Evolutionary conservation across 2,329 filamentous ascomycete species (phyloP).

Genomic region (Penicillium olsonii): DNA sequence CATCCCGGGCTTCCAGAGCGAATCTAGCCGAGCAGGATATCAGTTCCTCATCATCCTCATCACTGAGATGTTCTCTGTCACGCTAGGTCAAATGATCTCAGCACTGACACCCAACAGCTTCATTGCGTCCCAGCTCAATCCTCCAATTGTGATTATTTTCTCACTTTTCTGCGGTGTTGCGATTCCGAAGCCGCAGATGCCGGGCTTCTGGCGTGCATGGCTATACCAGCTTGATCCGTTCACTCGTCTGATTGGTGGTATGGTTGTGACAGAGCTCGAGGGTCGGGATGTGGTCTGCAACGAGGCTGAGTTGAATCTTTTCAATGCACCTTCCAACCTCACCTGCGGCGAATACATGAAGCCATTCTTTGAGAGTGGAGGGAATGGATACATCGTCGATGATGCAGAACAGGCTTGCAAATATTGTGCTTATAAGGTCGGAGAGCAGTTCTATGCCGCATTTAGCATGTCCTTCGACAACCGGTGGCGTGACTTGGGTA

Average conservation of each 20-base stretch:
- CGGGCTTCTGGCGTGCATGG: slow-evolving; percentile 76
- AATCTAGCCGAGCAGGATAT: slow-evolving; percentile 71
- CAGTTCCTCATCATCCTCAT: slow-evolving; percentile 84
- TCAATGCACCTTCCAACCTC: slow-evolving; percentile 65
- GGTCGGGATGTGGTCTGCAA: slow-evolving; percentile 63
- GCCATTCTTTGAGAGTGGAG: slow-evolving; percentile 68
- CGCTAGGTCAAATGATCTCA: slow-evolving; percentile 73
- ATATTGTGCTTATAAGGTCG: slow-evolving; percentile 79
- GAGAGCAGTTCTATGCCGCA: slow-evolving; percentile 75
- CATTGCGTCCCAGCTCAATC: slow-evolving; percentile 77
- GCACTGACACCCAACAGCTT: slow-evolving; percentile 77
- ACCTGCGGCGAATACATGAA: slow-evolving; percentile 76
- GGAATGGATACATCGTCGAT: slow-evolving; percentile 69
- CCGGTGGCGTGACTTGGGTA: slow-evolving; percentile 81
- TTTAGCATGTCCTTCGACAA: slow-evolving; percentile 67
- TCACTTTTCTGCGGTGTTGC: slow-evolving; percentile 86
- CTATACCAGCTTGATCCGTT: slow-evolving; percentile 82
- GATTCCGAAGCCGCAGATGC: slow-evolving; percentile 76
- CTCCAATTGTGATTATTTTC: slow-evolving; percentile 80
- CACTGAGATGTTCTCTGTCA: slow-evolving; percentile 82
- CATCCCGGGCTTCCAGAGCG: slow-evolving; percentile 71
- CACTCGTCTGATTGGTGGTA: slow-evolving; percentile 76
- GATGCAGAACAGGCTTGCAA: slow-evolving; percentile 68
- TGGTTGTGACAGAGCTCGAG: slow-evolving; percentile 76
- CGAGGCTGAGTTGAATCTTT: slow-evolving; percentile 63